Conservation (phyloP, 371 early-diverging fungal species). For the Rhizopus stolonifer region DNA sequence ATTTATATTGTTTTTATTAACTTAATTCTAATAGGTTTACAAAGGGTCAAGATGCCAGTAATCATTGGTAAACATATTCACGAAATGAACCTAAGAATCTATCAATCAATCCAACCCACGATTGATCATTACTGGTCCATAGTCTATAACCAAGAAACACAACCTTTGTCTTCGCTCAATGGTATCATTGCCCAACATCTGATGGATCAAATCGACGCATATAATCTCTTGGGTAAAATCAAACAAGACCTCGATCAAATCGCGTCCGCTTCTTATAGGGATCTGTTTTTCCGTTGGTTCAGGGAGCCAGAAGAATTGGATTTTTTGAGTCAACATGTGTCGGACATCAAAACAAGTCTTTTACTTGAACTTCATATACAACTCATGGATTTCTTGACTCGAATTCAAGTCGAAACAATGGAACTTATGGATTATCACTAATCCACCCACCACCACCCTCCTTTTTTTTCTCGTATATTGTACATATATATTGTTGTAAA, state of each 20-base stretch:
- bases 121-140: slow-evolving; percentile 12
- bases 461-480: no score
- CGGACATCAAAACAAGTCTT: slow-evolving; percentile 10
- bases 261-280: neutral
- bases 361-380: slow-evolving; percentile 19
- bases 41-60: slow-evolving; percentile 10
- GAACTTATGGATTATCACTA: slow-evolving; percentile 1
- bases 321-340: slow-evolving; percentile 12
- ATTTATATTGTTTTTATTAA: no score
- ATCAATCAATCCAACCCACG: slow-evolving; percentile 9
- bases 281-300: no score
- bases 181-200: slow-evolving; percentile 13
- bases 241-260: slow-evolving; percentile 7
- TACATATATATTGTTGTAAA: no score
- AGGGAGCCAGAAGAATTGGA: slow-evolving; percentile 1
- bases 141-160: neutral
- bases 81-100: slow-evolving; percentile 17
- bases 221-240: slow-evolving; percentile 10
- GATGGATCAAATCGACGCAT: slow-evolving; percentile 12
- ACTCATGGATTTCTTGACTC: slow-evolving; percentile 17
- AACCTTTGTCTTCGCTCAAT: slow-evolving; percentile 16
- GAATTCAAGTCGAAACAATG: slow-evolving; percentile 12
- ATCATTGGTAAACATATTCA: slow-evolving; percentile 25
- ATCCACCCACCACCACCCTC: no score
- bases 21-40: slow-evolving; percentile 17